Evolutionary conservation across 1,284 basidiomycete species (phyloP).

Genomic region (Tremellales sp.): DNA sequence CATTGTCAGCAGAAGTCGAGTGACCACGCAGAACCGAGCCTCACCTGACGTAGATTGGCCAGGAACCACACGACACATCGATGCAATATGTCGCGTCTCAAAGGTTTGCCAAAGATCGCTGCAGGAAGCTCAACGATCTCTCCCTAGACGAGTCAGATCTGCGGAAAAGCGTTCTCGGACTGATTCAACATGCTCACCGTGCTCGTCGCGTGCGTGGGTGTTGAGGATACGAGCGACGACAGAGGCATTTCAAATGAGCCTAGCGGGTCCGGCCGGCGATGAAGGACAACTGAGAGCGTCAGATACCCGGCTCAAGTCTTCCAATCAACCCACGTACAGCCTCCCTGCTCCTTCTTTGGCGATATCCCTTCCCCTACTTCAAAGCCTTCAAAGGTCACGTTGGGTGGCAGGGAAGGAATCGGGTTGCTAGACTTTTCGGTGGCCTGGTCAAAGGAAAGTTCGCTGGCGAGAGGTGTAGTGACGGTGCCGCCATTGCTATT

Average conservation of each 20-base stretch:
- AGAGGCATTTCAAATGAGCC: constrained; percentile 38
- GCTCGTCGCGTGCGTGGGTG: constrained; percentile 31
- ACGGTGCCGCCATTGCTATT: too few species aligned
- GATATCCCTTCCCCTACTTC: background rate
- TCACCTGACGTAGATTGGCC: constrained; percentile 74
- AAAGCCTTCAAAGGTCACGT: background rate
- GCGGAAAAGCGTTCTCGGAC: background rate
- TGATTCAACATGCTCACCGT: constrained; percentile 16
- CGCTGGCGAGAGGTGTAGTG: too few species aligned
- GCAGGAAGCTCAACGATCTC: constrained; percentile 37
- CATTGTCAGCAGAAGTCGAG: background rate
- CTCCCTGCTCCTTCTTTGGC: background rate
- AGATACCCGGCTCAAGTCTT: background rate
- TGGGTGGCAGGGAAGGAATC: constrained; percentile 4
- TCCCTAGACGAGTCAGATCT: constrained; percentile 10
- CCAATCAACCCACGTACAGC: background rate
- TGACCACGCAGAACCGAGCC: constrained; percentile 1
- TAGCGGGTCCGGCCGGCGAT: constrained; percentile 4
- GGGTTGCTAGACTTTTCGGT: too few species aligned
- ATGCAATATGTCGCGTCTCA: constrained; percentile 89
- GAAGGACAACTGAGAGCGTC: constrained; percentile 1
- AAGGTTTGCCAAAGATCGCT: constrained; percentile 71
- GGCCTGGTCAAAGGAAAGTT: too few species aligned
- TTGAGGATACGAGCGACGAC: constrained; percentile 35
- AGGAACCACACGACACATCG: constrained; percentile 86